Conservation (phyloP, 2,329 filamentous ascomycete species). For the Aspergillus neoniger region DNA sequence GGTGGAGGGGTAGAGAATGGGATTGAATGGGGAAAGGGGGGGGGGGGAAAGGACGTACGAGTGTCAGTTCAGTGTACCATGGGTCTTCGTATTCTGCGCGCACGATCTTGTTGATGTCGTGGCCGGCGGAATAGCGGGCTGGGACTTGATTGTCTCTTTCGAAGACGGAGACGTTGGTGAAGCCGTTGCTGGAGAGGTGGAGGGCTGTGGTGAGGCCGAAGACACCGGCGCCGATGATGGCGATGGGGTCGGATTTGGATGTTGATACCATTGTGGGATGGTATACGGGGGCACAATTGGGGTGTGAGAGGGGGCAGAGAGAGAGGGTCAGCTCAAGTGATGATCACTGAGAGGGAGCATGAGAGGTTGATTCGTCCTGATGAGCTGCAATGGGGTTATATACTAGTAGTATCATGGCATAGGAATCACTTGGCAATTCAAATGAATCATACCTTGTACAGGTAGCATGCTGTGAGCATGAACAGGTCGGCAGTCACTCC, state of each 20-base stretch:
- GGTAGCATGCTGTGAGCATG: no score
- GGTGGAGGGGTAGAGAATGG: background rate
- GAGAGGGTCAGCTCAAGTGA: background rate
- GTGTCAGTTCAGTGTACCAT: slow-evolving; percentile 58
- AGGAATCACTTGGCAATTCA: no score
- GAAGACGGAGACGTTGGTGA: slow-evolving; percentile 51
- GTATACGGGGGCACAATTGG: background rate
- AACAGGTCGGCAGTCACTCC: no score
- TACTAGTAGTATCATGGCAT: no score
- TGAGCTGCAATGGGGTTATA: no score
- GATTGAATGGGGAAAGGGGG: background rate
- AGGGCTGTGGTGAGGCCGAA: slow-evolving; percentile 56
- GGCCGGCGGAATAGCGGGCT: slow-evolving; percentile 56
- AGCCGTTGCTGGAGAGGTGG: slow-evolving; percentile 49
- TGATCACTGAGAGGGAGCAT: background rate
- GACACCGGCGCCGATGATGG: slow-evolving; percentile 50
- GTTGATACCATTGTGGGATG: background rate
- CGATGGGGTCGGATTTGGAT: slow-evolving; percentile 24
- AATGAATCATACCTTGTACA: no score
- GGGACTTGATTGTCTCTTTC: slow-evolving; percentile 51
- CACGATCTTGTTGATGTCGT: slow-evolving; percentile 64
- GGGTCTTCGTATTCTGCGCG: slow-evolving; percentile 61
- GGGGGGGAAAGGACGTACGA: slow-evolving; percentile 49
- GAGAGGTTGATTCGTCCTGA: background rate
- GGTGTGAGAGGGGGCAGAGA: no score